These are phyloP conservation scores for Entomortierella chlamydospora DNA, from an alignment of 192 early-diverging fungal species.

Conservation along the genomic window DNA sequence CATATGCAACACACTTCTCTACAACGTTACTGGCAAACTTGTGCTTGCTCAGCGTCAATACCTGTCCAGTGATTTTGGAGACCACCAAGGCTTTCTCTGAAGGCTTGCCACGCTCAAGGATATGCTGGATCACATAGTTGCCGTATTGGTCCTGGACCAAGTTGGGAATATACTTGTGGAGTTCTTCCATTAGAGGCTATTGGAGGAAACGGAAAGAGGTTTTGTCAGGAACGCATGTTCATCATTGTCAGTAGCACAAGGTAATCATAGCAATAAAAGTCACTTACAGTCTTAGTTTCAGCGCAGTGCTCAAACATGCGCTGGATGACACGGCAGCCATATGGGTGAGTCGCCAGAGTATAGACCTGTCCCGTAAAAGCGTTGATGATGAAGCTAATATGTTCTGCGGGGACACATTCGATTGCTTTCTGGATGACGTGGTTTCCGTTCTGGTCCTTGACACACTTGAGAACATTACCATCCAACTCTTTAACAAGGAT, in stretches of 20 bases:
- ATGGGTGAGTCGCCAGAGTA: slow-evolving; percentile 96
- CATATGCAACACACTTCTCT: slow-evolving; percentile 97
- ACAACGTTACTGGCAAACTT: slow-evolving; percentile 99
- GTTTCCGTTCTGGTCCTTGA: slow-evolving; percentile 99
- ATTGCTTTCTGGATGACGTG: slow-evolving; percentile 99
- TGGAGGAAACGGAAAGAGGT: background rate
- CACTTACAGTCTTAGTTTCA: slow-evolving; percentile 79
- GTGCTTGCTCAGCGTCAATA: slow-evolving; percentile 94
- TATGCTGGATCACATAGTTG: slow-evolving; percentile 99
- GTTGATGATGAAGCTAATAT: slow-evolving; percentile 97
- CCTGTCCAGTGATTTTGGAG: slow-evolving; percentile 90
- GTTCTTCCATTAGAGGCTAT: slow-evolving; percentile 91
- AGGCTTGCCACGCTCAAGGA: slow-evolving; percentile 92
- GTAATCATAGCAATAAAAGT: background rate
- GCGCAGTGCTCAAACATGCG: slow-evolving; percentile 99
- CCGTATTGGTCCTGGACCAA: slow-evolving; percentile 99
- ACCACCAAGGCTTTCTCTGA: slow-evolving; percentile 90
- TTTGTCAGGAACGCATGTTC: background rate
- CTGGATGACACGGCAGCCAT: slow-evolving; percentile 99
- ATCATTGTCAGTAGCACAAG: background rate
- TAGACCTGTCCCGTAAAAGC: slow-evolving; percentile 98
- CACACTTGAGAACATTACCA: slow-evolving; percentile 96
- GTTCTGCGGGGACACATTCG: slow-evolving; percentile 92
- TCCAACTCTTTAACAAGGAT: slow-evolving; percentile 91
- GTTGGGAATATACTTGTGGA: slow-evolving; percentile 91